Base-by-base conservation (phyloP, 768 basidiomycete genomes). In the Pulveroboletus sp. region DNA sequence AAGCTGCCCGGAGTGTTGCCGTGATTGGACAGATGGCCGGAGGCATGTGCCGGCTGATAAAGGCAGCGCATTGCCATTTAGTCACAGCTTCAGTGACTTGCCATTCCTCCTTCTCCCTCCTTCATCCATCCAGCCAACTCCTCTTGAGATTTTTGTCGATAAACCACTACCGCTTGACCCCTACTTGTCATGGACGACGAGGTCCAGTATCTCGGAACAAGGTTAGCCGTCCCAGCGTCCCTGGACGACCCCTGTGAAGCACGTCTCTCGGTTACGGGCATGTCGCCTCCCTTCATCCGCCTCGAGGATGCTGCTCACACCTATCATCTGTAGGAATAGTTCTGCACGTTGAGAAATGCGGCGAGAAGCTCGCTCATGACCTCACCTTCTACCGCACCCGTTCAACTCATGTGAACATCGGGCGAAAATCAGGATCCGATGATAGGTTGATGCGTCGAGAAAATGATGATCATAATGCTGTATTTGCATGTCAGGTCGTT, bases 401-500 rank as follows among this genome's bases (percentile, higher is more conserved):
- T 46, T 74, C 78, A 5, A 67, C 68, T 38, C 75, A 77, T 41
- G 72, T 89, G 14, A 73, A 78, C 53, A 81, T 90, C 60, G 88
- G 88, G 5, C 81, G 88, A 41, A 80, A 81, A 51, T 80, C 86
- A 9, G 64, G 76, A 17, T 73, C 72, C 49, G 74, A 79, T 56
- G 57, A 63, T 36, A 71, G 64, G 50, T 64, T 69, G 54, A 66
- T 71, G 66, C 62, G 67, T 42, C 61, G 66, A 41, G 73, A 71
- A 49, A 67, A 66, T 43, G 73, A 75, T 24, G 64, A 64, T 43
- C 73, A 75, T 47, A 75, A 74, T 49, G 84, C 81, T 14, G 76
- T 81, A 66, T 89, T 89, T 56, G 70, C 80, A 43, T 89, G 88
- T 61, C 83, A 86, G 28, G 88, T 90, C 40, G 84, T 91, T 55